phyloP scores from a whole-genome alignment of 495 filamentous ascomycete genomes.

The Wilcoxina mikolae region DNA sequence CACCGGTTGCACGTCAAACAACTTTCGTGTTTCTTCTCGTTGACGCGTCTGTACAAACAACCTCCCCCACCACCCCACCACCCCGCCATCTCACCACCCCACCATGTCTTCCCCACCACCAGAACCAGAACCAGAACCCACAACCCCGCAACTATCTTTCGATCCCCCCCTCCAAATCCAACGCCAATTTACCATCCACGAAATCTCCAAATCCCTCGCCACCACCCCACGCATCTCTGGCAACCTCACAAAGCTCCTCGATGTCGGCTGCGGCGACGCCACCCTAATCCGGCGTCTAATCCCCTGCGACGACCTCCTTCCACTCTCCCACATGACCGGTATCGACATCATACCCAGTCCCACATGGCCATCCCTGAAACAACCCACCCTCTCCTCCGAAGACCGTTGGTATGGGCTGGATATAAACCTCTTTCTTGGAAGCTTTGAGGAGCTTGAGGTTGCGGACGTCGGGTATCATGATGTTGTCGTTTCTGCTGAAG shows the following conservation, averaged over 20 bases:
- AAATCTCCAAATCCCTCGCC: constrained; percentile 9
- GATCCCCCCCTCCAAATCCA: constrained; percentile 22
- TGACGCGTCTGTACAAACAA: too few species aligned
- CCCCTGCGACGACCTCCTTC: constrained; percentile 21
- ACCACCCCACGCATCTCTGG: constrained; percentile 6
- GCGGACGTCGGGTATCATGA: constrained; percentile 11
- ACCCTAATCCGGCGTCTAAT: constrained; percentile 15
- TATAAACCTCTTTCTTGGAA: constrained; percentile 21
- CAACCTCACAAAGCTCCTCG: constrained; percentile 18
- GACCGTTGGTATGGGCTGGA: constrained; percentile 20
- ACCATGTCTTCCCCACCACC: too few species aligned
- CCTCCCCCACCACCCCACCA: too few species aligned
- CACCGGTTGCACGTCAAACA: too few species aligned
- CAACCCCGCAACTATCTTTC: too few species aligned
- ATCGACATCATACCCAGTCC: constrained; percentile 21
- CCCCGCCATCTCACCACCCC: too few species aligned
- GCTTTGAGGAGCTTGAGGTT: background rate
- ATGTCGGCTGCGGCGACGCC: constrained; percentile 25
- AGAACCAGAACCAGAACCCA: too few species aligned
- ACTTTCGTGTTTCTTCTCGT: too few species aligned
- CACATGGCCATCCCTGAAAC: background rate
- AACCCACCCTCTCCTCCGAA: background rate
- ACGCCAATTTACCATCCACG: constrained; percentile 17
- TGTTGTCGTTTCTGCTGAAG: constrained; percentile 22
- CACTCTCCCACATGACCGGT: constrained; percentile 20